Evolutionary conservation across 1,139 yeast species (phyloP), one percentile per base, ranked within the genome.

Genomic region (Candida sanyaensis): DNA sequence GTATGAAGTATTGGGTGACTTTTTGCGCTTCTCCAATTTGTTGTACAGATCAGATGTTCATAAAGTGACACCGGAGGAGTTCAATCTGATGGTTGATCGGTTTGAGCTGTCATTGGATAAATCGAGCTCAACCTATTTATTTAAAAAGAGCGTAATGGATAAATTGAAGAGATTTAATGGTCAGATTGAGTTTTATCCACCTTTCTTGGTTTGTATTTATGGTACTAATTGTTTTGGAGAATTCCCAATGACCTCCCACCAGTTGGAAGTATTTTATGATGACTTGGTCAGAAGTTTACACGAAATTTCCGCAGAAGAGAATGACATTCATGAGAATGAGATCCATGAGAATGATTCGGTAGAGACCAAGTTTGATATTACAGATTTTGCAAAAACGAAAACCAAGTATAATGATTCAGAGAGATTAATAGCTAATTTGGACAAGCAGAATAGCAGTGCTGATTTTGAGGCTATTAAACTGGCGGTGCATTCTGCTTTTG

Each of bases 401-500:
- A 42, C 23, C 1, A 50, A 49, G 17, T 66, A 67, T 45, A 59
- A 61, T 41, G 63, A 66, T 45, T 56, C 66, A 3, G 66, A 63
- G 11, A 54, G 51, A 33, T 45, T 65, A 6, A 49, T 63, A n/a
- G 44, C 54, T 4, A 37, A 55, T 59, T 44, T 52, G 44, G 48
- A 50, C 21, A 43, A 46, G 31, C 42, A 46, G 31, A n/a, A 26
- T 13, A 45, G 40, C 29, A 37, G 31, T 28, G 46, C 46, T 13
- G 49, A 43, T 39, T 37, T 50, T 44, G 51, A 50, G 21, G 32
- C 37, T 8, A 40, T 49, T 34, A 32, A 21, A 24, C 50, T 30
- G 17, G 49, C 48, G 10, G 38, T 34, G 33, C 43, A 44, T 27
- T 38, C 41, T 26, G 47, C 47, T 13, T 49, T 44, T 9, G 42